Evolutionary conservation across 495 filamentous ascomycete genomes (phyloP).

Genomic region (Aspergillus biplanus): DNA sequence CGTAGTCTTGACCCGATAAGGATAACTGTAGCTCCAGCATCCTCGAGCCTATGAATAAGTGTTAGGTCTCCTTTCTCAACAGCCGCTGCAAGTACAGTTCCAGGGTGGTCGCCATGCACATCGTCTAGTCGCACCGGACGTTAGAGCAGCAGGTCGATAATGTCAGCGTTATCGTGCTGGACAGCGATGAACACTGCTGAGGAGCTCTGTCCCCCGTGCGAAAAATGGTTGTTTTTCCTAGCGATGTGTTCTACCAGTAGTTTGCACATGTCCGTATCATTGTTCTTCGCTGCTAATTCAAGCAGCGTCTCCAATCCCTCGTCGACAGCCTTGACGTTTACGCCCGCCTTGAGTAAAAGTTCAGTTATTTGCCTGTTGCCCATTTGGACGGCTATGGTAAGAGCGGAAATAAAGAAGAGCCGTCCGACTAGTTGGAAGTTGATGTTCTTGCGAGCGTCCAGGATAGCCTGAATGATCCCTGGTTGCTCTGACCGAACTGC

Average conservation of each 20-base stretch:
- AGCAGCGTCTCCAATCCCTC: background rate
- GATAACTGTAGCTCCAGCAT: background rate
- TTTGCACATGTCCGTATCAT: background rate
- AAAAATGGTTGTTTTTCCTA: background rate
- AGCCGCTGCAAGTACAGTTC: slow-evolving; percentile 13
- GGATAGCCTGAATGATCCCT: background rate
- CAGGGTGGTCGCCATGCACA: background rate
- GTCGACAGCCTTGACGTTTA: background rate
- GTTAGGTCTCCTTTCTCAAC: slow-evolving; percentile 2
- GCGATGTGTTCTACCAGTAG: background rate
- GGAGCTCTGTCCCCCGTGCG: background rate
- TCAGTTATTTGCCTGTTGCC: background rate
- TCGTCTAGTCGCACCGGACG: slow-evolving; percentile 15
- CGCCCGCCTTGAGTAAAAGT: background rate
- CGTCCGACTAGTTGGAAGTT: background rate
- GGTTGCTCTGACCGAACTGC: background rate
- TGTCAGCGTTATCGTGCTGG: background rate
- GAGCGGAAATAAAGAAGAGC: slow-evolving; percentile 1
- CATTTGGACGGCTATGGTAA: background rate
- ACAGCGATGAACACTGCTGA: slow-evolving; percentile 2
- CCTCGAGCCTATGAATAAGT: background rate
- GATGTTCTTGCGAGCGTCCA: background rate
- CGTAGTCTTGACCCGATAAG: background rate
- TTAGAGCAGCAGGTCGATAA: background rate
- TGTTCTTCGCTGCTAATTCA: background rate